Evolutionary conservation across 2,329 filamentous ascomycete genomes (phyloP), one percentile per base, ranked within the genome.

Genomic region (Aaosphaeria pasadenensis): DNA sequence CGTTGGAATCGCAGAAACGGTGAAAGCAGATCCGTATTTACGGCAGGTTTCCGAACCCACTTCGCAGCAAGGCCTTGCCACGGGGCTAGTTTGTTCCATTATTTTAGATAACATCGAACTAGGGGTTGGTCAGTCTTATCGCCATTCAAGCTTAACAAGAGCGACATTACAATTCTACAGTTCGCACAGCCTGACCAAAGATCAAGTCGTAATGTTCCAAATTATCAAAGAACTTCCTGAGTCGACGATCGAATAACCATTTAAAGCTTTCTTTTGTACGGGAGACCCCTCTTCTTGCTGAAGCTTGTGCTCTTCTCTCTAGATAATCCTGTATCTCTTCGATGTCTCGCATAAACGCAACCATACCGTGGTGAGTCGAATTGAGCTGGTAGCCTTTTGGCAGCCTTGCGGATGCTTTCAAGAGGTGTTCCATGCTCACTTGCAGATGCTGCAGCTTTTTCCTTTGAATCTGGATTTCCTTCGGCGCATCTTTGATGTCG

Each of bases 181-280:
- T 24, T 24, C 17, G 17, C 5, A 35, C 30, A 5, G 47, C 47
- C 2, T 43, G 44, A 7, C 39, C 46, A 31, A 54, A 48, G 5
- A 55, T 38, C 2, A 29, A 46, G 29, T 46, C 28, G 47, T 48
- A 55, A 33, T 49, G 42, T 11, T 55, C 52, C 11, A 53, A 29
- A 11, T 45, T 42, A 11, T 30, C 42, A 17, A 40, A 53, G 36
- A 55, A 55, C 35, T 47, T 52, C 7, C 32, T 42, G 4, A 53
- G 7, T 24, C 41, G 40, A 17, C 47, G 44, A 42, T 53, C 48
- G 11, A 43, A 52, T 2, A 44, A 38, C 52, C 50, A 53, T 31
- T 31, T 46, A 17, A 35, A 47, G 6, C 45, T 45, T 24, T 50
- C 50, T 40, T 41, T n/a, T 4, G 49, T 4, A 2, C 39, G 42